These are phyloP conservation scores for Monosporascus ibericus DNA, from an alignment of 2,329 filamentous ascomycete species.

Conservation along the genomic window DNA sequence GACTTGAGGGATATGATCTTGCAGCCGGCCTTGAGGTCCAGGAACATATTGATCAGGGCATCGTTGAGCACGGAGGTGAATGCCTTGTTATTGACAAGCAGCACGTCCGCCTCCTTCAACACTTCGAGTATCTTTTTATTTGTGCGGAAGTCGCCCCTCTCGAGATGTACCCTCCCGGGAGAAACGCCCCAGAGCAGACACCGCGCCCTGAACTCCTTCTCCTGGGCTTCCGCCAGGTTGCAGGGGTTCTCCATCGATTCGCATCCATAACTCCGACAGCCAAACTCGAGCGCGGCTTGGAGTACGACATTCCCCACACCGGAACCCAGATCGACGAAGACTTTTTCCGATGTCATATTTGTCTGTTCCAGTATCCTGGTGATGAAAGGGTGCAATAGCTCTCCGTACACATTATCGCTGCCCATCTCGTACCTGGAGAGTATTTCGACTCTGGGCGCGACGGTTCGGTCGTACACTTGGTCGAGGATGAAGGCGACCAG, in stretches of 20 bases:
- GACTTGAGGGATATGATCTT: slow-evolving; percentile 88
- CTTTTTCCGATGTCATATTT: slow-evolving; percentile 70
- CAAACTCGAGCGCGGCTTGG: slow-evolving; percentile 87
- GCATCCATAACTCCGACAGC: slow-evolving; percentile 92
- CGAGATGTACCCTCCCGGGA: slow-evolving; percentile 71
- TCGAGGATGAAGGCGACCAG: slow-evolving; percentile 75
- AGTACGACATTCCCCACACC: slow-evolving; percentile 94
- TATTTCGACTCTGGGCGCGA: slow-evolving; percentile 80
- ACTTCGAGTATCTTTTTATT: slow-evolving; percentile 64
- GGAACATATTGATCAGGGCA: slow-evolving; percentile 77
- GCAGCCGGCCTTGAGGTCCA: slow-evolving; percentile 87
- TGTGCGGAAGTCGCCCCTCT: slow-evolving; percentile 78
- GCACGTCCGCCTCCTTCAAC: slow-evolving; percentile 82
- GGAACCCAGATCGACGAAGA: slow-evolving; percentile 92
- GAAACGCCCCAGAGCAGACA: slow-evolving; percentile 84
- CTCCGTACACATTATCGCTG: slow-evolving; percentile 90
- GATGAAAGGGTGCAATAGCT: slow-evolving; percentile 79
- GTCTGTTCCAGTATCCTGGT: slow-evolving; percentile 75
- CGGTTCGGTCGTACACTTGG: slow-evolving; percentile 87
- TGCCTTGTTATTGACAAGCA: slow-evolving; percentile 96
- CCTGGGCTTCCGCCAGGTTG: slow-evolving; percentile 72
- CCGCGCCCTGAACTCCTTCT: slow-evolving; percentile 75
- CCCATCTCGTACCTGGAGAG: slow-evolving; percentile 83
- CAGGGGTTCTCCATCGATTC: slow-evolving; percentile 93
- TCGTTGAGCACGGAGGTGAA: slow-evolving; percentile 87